phyloP scores from a whole-genome alignment of 208 protist genomes.

The Entamoeba invadens region DNA sequence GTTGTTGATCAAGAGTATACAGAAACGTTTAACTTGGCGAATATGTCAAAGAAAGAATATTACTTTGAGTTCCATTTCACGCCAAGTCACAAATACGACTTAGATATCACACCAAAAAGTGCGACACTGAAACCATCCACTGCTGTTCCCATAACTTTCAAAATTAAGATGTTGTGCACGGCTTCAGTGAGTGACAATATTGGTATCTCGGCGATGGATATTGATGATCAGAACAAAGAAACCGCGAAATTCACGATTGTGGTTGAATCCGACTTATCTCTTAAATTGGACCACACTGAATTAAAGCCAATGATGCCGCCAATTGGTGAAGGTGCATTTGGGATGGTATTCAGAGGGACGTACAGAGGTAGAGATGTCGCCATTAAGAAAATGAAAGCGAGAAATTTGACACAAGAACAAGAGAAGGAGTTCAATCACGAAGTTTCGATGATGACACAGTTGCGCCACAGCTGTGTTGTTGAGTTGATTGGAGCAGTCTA shows the following conservation, averaged over 20 bases:
- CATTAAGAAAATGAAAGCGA: background rate
- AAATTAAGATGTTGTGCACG: background rate
- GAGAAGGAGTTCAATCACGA: background rate
- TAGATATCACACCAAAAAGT: background rate
- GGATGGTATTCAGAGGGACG: background rate
- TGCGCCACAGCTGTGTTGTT: background rate
- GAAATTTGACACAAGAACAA: background rate
- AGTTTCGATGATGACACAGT: background rate
- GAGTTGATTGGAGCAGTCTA: background rate
- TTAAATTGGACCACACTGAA: background rate
- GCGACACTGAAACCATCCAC: background rate
- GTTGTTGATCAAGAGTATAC: background rate
- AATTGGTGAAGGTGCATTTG: background rate
- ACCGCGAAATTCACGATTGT: background rate
- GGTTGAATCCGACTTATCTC: background rate
- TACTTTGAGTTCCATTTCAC: background rate
- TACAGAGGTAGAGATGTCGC: background rate
- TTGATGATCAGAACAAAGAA: background rate
- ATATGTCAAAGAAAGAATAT: conserved; percentile 1
- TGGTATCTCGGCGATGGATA: background rate
- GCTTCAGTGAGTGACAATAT: background rate
- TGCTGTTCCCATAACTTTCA: background rate
- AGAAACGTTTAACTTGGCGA: background rate
- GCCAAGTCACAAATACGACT: background rate
- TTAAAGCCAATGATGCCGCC: background rate